A percentile compares a stretch with the other conserved stretches of the same genome.
phyloP scores from a whole-genome alignment of 257 asterid species.

The Paraleonurus japonicus region DNA sequence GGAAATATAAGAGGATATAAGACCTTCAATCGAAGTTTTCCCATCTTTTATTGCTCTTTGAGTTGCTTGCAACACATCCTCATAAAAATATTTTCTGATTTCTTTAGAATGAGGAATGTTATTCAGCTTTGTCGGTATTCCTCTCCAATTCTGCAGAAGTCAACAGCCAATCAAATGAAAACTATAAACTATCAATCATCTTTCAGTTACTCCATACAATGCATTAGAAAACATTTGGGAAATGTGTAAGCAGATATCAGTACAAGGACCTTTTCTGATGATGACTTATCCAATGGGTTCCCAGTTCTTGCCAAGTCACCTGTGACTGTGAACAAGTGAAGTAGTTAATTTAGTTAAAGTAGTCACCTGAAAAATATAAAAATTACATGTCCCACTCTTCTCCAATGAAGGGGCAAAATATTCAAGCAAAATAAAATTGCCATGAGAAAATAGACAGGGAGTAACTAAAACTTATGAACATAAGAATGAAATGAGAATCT shows the following conservation, averaged over 20 bases:
- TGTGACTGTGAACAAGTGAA: conserved; percentile 25
- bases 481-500: conserved; percentile 19
- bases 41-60: conserved; percentile 77
- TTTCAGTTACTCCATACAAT: background rate
- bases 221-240: background rate
- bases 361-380: conserved; percentile 19
- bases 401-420: no score
- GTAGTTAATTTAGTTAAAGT: conserved; percentile 26
- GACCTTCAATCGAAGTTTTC: conserved; percentile 86
- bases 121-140: conserved; percentile 89
- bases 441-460: background rate
- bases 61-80: conserved; percentile 84
- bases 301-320: conserved; percentile 42
- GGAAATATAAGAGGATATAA: conserved; percentile 15
- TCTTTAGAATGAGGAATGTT: conserved; percentile 98
- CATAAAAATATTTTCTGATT: conserved; percentile 83
- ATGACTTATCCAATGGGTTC: conserved; percentile 29
- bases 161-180: conserved; percentile 25
- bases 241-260: conserved; percentile 1
- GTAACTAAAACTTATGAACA: background rate
- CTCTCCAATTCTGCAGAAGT: conserved; percentile 80
- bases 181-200: conserved; percentile 9
- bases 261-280: conserved; percentile 48
- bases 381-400: no score
- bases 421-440: conserved; percentile 1